Evolutionary conservation across 768 basidiomycete genomes (phyloP).

Genomic region (Pilatotrama ljubarskyi): DNA sequence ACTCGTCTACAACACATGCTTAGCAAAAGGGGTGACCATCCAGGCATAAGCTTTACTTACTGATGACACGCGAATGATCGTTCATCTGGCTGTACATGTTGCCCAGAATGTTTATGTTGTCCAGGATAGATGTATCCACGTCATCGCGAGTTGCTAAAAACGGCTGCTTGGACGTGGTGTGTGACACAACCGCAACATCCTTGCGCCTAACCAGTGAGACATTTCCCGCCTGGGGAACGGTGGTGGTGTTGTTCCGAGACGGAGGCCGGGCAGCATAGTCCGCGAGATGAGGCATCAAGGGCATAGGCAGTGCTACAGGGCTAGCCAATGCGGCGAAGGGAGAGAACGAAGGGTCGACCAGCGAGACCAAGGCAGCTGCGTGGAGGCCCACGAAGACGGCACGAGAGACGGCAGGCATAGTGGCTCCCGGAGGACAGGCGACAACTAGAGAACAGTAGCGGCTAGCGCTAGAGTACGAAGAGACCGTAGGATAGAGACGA

Average conservation of each 20-base stretch:
- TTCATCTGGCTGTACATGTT: slow-evolving; percentile 25
- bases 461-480: slow-evolving; percentile 23
- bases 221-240: neutral
- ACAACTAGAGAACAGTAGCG: slow-evolving; percentile 9
- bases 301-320: slow-evolving; percentile 27
- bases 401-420: slow-evolving; percentile 40
- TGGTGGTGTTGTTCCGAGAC: slow-evolving; percentile 11
- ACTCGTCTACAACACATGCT: neutral
- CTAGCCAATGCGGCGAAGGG: slow-evolving; percentile 28
- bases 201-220: neutral
- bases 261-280: slow-evolving; percentile 23
- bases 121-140: slow-evolving; percentile 15
- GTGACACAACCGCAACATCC: slow-evolving; percentile 5
- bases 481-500: slow-evolving; percentile 18
- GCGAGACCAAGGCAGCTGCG: slow-evolving; percentile 40
- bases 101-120: slow-evolving; percentile 30
- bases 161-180: slow-evolving; percentile 7
- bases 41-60: slow-evolving; percentile 26
- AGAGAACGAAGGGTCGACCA: slow-evolving; percentile 31
- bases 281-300: slow-evolving; percentile 19
- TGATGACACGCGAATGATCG: slow-evolving; percentile 28
- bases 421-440: slow-evolving; percentile 13
- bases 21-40: neutral
- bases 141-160: neutral
- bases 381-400: slow-evolving; percentile 43